Percentiles rank a stretch among this genome's conserved stretches.
These are phyloP conservation scores for Nitzschia sp. DNA, from an alignment of 108 stramenopile species.

Conservation along the genomic window DNA sequence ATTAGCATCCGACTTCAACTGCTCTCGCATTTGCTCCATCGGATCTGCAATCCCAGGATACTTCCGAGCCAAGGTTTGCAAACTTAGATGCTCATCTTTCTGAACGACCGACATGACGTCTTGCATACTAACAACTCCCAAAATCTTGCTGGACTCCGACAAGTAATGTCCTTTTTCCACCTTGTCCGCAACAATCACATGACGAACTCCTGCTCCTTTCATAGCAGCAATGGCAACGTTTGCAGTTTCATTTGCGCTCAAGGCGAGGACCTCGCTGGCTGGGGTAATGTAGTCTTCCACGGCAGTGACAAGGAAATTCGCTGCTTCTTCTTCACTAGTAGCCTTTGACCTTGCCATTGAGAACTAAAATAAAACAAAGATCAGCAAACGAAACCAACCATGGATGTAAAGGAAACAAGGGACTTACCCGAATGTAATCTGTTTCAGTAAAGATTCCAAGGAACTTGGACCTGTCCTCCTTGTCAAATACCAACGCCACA, in stretches of 20 bases:
- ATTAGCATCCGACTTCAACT: constrained; percentile 77
- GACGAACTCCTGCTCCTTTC: constrained; percentile 69
- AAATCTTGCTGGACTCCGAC: constrained; percentile 28
- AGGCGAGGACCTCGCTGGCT: constrained; percentile 48
- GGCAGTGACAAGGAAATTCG: constrained; percentile 63
- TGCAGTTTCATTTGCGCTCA: constrained; percentile 58
- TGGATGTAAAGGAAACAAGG: background rate
- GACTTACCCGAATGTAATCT: constrained; percentile 80
- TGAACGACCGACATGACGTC: constrained; percentile 77
- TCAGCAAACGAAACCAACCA: constrained; percentile 29
- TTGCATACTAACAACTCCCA: constrained; percentile 80
- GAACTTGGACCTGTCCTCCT: constrained; percentile 41
- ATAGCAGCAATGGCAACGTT: constrained; percentile 77
- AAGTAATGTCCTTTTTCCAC: constrained; percentile 15
- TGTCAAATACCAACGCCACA: constrained; percentile 74
- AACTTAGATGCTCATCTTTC: constrained; percentile 73
- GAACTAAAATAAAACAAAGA: constrained; percentile 38
- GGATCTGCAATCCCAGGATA: constrained; percentile 70
- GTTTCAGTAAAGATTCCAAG: constrained; percentile 88
- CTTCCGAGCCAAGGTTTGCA: constrained; percentile 58
- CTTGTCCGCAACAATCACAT: constrained; percentile 59
- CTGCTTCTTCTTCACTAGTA: constrained; percentile 61
- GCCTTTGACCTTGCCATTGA: constrained; percentile 59
- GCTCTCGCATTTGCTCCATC: constrained; percentile 73
- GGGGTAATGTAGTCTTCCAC: constrained; percentile 77